A percentile compares a stretch with the other conserved stretches of the same genome.
Conservation (phyloP, 306 rosid genomes). For the Glycine soja region DNA sequence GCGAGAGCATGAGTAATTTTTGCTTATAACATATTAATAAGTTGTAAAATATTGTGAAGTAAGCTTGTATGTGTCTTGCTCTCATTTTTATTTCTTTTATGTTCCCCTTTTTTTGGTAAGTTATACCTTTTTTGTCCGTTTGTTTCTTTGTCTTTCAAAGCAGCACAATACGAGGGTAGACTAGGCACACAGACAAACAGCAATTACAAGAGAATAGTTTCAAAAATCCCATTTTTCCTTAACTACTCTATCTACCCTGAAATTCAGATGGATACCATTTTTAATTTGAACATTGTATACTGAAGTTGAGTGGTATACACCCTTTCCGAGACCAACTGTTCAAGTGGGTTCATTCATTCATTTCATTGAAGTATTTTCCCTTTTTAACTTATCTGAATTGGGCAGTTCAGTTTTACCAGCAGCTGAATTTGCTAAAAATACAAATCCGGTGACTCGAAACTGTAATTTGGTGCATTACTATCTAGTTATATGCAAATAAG, state of each 20-base stretch:
- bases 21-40: constrained; percentile 45
- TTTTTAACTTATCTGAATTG: background rate
- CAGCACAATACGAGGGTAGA: background rate
- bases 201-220: background rate
- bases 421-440: background rate
- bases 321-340: background rate
- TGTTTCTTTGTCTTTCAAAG: constrained; percentile 10
- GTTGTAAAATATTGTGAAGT: constrained; percentile 41
- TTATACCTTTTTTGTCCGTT: constrained; percentile 1
- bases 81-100: background rate
- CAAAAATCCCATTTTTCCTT: constrained; percentile 1
- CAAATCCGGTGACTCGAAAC: background rate
- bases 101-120: background rate
- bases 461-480: background rate
- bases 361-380: background rate
- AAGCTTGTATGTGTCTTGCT: constrained; percentile 6
- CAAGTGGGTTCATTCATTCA: background rate
- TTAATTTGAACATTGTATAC: constrained; percentile 13
- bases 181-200: background rate
- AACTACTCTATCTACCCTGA: constrained; percentile 33
- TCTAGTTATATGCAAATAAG: background rate
- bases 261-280: constrained; percentile 26
- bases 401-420: background rate
- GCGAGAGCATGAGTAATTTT: constrained; percentile 45
- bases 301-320: background rate